Percentiles rank a stretch among this genome's conserved stretches.
phyloP scores from a whole-genome alignment of 192 early-diverging fungal genomes.

The Podila horticola region DNA sequence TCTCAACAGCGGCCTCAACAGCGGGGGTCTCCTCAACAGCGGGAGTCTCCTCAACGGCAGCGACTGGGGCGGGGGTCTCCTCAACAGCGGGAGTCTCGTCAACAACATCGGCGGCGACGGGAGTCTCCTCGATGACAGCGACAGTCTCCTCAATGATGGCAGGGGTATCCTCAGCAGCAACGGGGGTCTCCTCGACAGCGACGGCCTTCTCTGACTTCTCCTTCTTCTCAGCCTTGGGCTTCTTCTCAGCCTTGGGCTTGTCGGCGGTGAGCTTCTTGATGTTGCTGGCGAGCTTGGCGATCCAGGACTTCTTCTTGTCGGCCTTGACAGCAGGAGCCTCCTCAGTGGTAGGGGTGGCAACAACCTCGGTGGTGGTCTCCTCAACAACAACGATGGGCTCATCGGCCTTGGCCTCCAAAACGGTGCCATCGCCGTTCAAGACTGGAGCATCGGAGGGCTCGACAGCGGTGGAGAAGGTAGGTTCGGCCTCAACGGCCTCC shows the following conservation, averaged over 20 bases:
- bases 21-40: slow-evolving; percentile 11
- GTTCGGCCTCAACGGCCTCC: slow-evolving; percentile 16
- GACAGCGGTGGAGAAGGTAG: slow-evolving; percentile 37
- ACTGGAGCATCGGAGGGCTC: slow-evolving; percentile 30
- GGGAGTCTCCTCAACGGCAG: not conserved
- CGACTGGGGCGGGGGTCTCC: not conserved
- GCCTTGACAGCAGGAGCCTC: slow-evolving; percentile 17
- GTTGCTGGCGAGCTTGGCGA: slow-evolving; percentile 44
- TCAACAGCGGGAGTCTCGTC: slow-evolving; percentile 3
- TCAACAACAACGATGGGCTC: slow-evolving; percentile 22
- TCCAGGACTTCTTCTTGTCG: slow-evolving; percentile 50
- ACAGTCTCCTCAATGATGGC: slow-evolving; percentile 2
- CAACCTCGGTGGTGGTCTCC: slow-evolving; percentile 28
- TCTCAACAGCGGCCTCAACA: not conserved
- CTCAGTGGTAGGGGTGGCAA: slow-evolving; percentile 32
- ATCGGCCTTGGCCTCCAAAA: slow-evolving; percentile 13
- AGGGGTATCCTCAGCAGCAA: slow-evolving; percentile 15
- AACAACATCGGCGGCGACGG: not conserved
- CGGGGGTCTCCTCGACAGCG: not conserved
- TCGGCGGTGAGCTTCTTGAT: slow-evolving; percentile 31
- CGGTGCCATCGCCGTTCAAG: slow-evolving; percentile 10
- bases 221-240: slow-evolving; percentile 45
- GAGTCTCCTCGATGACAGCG: not conserved
- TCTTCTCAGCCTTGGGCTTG: slow-evolving; percentile 22
- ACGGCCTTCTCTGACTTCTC: slow-evolving; percentile 4